phyloP scores from a whole-genome alignment of 441 rosid genomes.

The Euphorbia celastroides region DNA sequence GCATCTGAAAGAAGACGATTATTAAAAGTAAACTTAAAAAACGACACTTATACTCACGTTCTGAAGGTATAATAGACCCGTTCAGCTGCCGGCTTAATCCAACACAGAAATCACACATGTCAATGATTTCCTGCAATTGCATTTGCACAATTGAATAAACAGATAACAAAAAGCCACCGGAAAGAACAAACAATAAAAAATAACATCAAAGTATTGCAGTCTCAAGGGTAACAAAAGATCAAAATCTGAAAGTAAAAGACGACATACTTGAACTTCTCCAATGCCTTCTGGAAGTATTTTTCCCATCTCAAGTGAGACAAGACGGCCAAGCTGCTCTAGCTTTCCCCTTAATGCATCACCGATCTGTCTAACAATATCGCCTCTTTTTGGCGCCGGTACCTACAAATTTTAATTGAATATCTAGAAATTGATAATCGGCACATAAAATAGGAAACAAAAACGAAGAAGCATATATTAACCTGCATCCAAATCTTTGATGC shows the following conservation, averaged over 20 bases:
- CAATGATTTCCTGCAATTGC: slow-evolving; percentile 78
- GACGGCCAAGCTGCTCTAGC: slow-evolving; percentile 74
- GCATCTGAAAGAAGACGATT: background rate
- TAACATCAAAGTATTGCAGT: too few relatives aligned
- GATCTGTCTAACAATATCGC: slow-evolving; percentile 92
- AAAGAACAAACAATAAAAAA: too few relatives aligned
- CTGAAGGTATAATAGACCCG: slow-evolving; percentile 90
- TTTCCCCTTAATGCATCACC: slow-evolving; percentile 86
- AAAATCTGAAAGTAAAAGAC: background rate
- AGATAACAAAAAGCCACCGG: too few relatives aligned
- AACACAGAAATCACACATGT: slow-evolving; percentile 97
- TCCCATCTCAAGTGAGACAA: slow-evolving; percentile 97
- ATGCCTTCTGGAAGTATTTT: slow-evolving; percentile 94
- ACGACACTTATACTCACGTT: slow-evolving; percentile 56
- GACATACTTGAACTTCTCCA: slow-evolving; percentile 89
- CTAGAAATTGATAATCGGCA: background rate
- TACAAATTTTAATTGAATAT: slow-evolving; percentile 13
- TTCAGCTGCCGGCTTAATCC: slow-evolving; percentile 95
- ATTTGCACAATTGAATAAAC: background rate
- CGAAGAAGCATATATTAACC: slow-evolving; percentile 25
- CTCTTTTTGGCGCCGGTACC: slow-evolving; percentile 98
- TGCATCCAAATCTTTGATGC: slow-evolving; percentile 89
- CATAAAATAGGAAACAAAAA: background rate
- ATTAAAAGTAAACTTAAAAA: background rate
- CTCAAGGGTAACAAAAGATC: background rate